Conservation (phyloP, 2,329 filamentous ascomycete genomes). For the Hymenoscyphus repandus region DNA sequence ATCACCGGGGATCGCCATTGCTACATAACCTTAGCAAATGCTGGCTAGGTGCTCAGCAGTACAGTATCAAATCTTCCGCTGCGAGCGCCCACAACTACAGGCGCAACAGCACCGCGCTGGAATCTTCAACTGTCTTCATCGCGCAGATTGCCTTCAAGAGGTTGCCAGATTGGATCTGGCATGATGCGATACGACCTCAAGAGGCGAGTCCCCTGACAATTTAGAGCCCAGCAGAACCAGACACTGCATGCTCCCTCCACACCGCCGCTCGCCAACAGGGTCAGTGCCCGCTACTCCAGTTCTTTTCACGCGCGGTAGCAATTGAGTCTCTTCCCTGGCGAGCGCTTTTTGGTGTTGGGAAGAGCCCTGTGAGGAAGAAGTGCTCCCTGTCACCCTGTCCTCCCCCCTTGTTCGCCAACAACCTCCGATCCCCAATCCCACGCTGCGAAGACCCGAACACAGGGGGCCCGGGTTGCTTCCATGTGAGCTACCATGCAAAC, state of each 20-base stretch:
- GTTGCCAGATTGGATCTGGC: slow-evolving; percentile 2
- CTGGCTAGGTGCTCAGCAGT: too few species aligned
- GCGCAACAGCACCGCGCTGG: neutral
- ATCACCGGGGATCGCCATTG: too few species aligned
- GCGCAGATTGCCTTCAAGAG: neutral
- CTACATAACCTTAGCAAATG: too few species aligned
- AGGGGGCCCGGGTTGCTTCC: slow-evolving; percentile 5
- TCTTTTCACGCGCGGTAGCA: too few species aligned
- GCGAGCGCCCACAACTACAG: too few species aligned
- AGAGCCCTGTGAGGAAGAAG: too few species aligned
- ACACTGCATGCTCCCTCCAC: slow-evolving; percentile 9
- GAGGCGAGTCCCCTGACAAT: slow-evolving; percentile 2
- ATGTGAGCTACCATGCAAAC: slow-evolving; percentile 16
- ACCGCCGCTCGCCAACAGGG: slow-evolving; percentile 9
- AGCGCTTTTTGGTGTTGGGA: too few species aligned
- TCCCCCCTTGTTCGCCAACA: too few species aligned
- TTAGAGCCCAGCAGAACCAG: slow-evolving; percentile 3
- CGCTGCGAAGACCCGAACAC: slow-evolving; percentile 5
- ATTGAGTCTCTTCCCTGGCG: too few species aligned
- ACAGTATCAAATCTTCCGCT: too few species aligned
- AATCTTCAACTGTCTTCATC: slow-evolving; percentile 1
- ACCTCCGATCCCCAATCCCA: neutral
- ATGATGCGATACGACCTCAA: slow-evolving; percentile 7
- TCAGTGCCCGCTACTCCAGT: neutral
- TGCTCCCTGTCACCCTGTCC: neutral